Percentiles rank a stretch among this genome's conserved stretches.
Evolutionary conservation across 75 land plant genomes (phyloP).

Genomic region (Cunninghamia lanceolata): DNA sequence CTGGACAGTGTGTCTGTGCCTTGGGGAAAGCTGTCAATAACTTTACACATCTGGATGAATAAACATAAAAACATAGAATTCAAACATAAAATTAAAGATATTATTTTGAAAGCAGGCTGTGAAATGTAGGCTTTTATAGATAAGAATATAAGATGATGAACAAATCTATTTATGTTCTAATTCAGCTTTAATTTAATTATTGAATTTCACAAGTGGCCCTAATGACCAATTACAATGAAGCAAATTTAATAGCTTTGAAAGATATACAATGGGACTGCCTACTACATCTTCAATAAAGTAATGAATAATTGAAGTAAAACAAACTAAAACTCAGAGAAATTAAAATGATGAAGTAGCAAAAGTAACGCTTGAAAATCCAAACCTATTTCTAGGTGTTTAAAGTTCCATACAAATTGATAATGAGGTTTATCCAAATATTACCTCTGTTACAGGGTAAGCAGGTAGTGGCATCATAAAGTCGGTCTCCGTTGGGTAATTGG

Average conservation of each 20-base stretch:
- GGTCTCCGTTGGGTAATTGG: constrained; percentile 68
- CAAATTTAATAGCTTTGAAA: too few species aligned
- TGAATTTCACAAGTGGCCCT: too few species aligned
- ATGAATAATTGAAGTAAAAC: too few species aligned
- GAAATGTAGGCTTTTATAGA: background rate
- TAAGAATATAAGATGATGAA: background rate
- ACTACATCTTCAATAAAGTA: too few species aligned
- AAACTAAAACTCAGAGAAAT: too few species aligned
- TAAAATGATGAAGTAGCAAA: background rate
- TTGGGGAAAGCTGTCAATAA: constrained; percentile 43
- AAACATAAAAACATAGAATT: background rate
- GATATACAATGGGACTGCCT: too few species aligned
- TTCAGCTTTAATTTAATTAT: too few species aligned
- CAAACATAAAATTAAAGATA: background rate
- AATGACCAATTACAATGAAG: too few species aligned
- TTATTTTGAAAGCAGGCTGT: background rate
- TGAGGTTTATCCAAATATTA: constrained; percentile 9
- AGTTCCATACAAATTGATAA: background rate
- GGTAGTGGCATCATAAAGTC: constrained; percentile 63
- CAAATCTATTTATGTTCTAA: background rate
- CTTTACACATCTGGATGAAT: constrained; percentile 52
- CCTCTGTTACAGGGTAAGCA: constrained; percentile 75
- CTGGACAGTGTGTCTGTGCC: constrained; percentile 44
- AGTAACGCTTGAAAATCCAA: background rate
- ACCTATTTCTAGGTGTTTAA: background rate